These are phyloP conservation scores for Ustilago crameri DNA, from an alignment of 1,284 basidiomycete genomes.

Conservation along the genomic window DNA sequence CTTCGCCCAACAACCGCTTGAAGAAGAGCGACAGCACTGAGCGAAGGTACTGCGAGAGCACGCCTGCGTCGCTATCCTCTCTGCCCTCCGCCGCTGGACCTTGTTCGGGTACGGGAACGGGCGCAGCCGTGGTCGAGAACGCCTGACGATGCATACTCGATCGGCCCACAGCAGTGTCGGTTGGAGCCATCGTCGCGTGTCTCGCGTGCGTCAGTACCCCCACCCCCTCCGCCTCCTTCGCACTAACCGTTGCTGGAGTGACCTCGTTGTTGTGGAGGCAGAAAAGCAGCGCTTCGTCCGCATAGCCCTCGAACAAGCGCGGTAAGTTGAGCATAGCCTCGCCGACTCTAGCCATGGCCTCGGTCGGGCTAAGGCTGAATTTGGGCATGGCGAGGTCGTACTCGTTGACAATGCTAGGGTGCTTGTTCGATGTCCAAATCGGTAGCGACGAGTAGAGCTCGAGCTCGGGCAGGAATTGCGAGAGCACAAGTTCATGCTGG, in stretches of 20 bases:
- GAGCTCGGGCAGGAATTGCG: slow-evolving; percentile 83
- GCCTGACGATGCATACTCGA: slow-evolving; percentile 42
- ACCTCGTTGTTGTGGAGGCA: slow-evolving; percentile 66
- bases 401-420: slow-evolving; percentile 55
- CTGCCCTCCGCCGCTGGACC: slow-evolving; percentile 61
- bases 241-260: slow-evolving; percentile 71
- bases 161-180: slow-evolving; percentile 9
- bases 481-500: slow-evolving; percentile 83
- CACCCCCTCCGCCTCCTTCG: background rate
- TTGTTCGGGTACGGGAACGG: slow-evolving; percentile 66
- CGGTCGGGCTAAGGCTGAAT: slow-evolving; percentile 90
- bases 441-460: slow-evolving; percentile 77
- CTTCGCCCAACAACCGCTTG: slow-evolving; percentile 69
- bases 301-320: slow-evolving; percentile 91
- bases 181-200: slow-evolving; percentile 15
- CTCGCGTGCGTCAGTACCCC: slow-evolving; percentile 4
- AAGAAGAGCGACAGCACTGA: slow-evolving; percentile 77
- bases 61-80: slow-evolving; percentile 18
- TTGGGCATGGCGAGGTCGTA: slow-evolving; percentile 85
- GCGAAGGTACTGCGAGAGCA: slow-evolving; percentile 82
- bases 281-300: slow-evolving; percentile 84
- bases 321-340: slow-evolving; percentile 94
- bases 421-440: slow-evolving; percentile 73
- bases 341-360: slow-evolving; percentile 85
- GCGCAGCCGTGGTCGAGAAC: slow-evolving; percentile 34